Conservation (phyloP, 768 basidiomycete species). For the Vararia minispora region DNA sequence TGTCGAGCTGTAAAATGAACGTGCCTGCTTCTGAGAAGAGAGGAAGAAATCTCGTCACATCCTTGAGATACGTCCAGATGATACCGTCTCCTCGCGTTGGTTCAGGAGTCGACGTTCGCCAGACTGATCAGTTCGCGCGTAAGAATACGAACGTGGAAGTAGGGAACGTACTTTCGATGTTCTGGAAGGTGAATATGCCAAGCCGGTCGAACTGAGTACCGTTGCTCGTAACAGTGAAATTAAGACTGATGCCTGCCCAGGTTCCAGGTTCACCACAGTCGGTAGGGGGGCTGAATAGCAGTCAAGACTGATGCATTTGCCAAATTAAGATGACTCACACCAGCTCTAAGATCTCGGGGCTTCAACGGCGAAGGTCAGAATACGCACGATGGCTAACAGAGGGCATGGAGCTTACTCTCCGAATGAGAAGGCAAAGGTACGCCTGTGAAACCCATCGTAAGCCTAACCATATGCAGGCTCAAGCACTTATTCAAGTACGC, state of each 20-base stretch:
- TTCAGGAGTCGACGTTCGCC: slow-evolving; percentile 76
- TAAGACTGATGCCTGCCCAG: slow-evolving; percentile 65
- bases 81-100: slow-evolving; percentile 55
- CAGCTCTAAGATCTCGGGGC: slow-evolving; percentile 54
- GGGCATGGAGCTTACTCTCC: slow-evolving; percentile 34
- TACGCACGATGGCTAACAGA: not conserved
- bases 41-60: slow-evolving; percentile 59
- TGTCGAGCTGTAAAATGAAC: slow-evolving; percentile 66
- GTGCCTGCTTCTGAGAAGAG: slow-evolving; percentile 56
- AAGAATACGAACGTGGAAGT: no score
- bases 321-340: slow-evolving; percentile 26
- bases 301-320: not conserved
- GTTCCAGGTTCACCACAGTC: slow-evolving; percentile 59
- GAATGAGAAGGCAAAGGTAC: slow-evolving; percentile 62
- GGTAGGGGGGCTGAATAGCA: slow-evolving; percentile 43
- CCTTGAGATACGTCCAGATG: slow-evolving; percentile 68
- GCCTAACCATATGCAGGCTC: not conserved
- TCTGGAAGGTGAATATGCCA: slow-evolving; percentile 61
- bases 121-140: slow-evolving; percentile 30
- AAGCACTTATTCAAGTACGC: slow-evolving; percentile 14
- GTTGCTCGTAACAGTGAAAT: slow-evolving; percentile 67
- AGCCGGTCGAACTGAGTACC: slow-evolving; percentile 68
- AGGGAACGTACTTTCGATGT: slow-evolving; percentile 54
- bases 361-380: slow-evolving; percentile 21
- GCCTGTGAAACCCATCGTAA: slow-evolving; percentile 27